These are phyloP conservation scores for Barbarea vulgaris DNA, from an alignment of 345 rosid genomes.

Conservation along the genomic window DNA sequence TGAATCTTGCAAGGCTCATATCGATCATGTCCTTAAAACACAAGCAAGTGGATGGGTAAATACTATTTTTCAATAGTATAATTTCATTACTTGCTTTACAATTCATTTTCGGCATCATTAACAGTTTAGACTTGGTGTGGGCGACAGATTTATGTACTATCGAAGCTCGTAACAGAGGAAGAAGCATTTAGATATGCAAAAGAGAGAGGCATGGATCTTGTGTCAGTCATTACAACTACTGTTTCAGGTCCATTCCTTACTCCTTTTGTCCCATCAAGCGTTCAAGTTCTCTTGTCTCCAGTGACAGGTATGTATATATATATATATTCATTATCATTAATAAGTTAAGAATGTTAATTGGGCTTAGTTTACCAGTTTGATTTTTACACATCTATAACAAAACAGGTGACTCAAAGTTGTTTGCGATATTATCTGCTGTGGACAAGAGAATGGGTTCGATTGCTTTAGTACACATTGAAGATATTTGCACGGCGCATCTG, in stretches of 20 bases:
- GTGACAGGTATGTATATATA: conserved; percentile 50
- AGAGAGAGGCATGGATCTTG: conserved; percentile 60
- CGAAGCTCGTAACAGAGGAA: conserved; percentile 73
- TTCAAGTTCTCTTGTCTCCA: conserved; percentile 77
- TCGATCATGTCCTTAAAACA: conserved; percentile 52
- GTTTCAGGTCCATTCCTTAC: conserved; percentile 78
- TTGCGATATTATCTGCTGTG: conserved; percentile 65
- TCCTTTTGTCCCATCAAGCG: conserved; percentile 64
- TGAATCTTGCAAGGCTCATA: conserved; percentile 66
- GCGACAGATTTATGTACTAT: conserved; percentile 65
- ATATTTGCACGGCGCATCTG: conserved; percentile 70
- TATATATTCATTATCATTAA: neutral
- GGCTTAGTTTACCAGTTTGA: neutral
- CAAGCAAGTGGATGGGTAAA: conserved; percentile 88
- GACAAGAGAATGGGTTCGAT: conserved; percentile 75
- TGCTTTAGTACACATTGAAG: conserved; percentile 76
- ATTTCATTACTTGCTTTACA: neutral
- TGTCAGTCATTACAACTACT: conserved; percentile 71
- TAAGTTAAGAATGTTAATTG: neutral
- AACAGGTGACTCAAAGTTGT: conserved; percentile 59
- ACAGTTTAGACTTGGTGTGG: neutral
- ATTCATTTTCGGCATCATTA: neutral
- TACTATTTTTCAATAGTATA: neutral
- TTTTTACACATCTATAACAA: neutral
- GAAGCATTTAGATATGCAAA: conserved; percentile 74